Base-by-base conservation (phyloP, 2,329 filamentous ascomycete genomes). In the Endocalyx cinctus region DNA sequence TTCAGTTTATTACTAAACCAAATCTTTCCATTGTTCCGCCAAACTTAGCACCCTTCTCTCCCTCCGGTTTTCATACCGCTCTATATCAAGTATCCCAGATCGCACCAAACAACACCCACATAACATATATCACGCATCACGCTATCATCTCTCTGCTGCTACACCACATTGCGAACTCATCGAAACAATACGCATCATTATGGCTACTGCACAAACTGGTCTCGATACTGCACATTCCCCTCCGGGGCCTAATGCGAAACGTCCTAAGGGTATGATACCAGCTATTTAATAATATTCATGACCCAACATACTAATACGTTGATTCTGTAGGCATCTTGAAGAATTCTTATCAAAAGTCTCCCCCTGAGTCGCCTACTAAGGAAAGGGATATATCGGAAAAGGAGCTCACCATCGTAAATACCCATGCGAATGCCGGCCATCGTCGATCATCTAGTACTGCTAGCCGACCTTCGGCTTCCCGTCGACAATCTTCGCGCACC, bases 381-480 rank as follows among this genome's bases (percentile, higher is more conserved):
- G 65, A 67, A 47, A 58, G 69, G 50, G 62, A 78, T 57, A 47
- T 79, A 47, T 78, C 77, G 4, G 82, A 88, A 46, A 92, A 94
- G 65, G 92, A 97, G 56, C 71, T 96, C 50, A 94, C 88, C 4
- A 78, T 97, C 39, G 82, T 89, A 60, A 98, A 98, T 65, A 98
- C 92, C 1, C 78, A 96, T 42, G 79, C 86, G 57, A 98, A 98
- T 68, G 88, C 92, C 28, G 92, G 92, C 20, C 85, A 84, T 46
- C 84, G 87, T 32, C 82, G 87, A 41, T 90, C 85, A 14, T 92
- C 86, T 0, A 90, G 87, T 2, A 77, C 77, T 17, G 73, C 79
- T 3, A 76, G 76, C 43, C 77, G 78, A 5, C 74, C 73, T 18
- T 49, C 59, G 6, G 72, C 77, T 7, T 84, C 81, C n/a, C 83